These are phyloP conservation scores for Aphanomyces invadans DNA, from an alignment of 352 stramenopile genomes.

Conservation along the genomic window DNA sequence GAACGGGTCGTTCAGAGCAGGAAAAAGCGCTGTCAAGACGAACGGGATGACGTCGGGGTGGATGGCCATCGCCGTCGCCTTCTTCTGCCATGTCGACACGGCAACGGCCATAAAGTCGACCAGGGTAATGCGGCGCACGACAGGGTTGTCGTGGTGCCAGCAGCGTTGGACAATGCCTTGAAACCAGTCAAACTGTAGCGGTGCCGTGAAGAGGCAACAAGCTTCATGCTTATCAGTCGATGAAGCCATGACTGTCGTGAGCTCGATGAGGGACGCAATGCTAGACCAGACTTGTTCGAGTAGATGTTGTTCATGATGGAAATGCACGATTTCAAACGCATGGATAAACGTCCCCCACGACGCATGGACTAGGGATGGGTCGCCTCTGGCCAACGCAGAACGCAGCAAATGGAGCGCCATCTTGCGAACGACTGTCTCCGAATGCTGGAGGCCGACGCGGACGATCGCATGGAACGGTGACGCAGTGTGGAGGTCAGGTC, in stretches of 20 bases:
- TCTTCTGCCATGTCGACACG: not conserved
- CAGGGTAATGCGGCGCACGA: constrained; percentile 66
- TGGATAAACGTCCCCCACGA: constrained; percentile 64
- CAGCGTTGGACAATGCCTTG: constrained; percentile 59
- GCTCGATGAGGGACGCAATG: constrained; percentile 30
- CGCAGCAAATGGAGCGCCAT: constrained; percentile 63
- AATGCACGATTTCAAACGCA: constrained; percentile 72
- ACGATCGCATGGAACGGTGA: constrained; percentile 4
- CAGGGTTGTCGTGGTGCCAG: constrained; percentile 67
- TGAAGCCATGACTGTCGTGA: not conserved
- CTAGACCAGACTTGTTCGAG: constrained; percentile 81
- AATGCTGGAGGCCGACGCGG: constrained; percentile 38
- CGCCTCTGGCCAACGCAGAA: constrained; percentile 45
- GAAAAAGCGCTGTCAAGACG: constrained; percentile 44
- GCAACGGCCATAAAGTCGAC: constrained; percentile 20
- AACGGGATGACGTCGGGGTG: constrained; percentile 34
- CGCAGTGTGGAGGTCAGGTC: not conserved
- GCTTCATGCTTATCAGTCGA: not conserved
- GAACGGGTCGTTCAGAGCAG: constrained; percentile 53
- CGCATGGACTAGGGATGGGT: constrained; percentile 23
- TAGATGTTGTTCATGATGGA: constrained; percentile 75
- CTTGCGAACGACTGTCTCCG: constrained; percentile 54
- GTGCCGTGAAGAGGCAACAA: constrained; percentile 26
- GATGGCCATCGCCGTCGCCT: constrained; percentile 23
- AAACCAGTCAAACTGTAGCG: constrained; percentile 67